phyloP scores from a whole-genome alignment of 257 asterid species.

The Voacanga thouarsii region DNA sequence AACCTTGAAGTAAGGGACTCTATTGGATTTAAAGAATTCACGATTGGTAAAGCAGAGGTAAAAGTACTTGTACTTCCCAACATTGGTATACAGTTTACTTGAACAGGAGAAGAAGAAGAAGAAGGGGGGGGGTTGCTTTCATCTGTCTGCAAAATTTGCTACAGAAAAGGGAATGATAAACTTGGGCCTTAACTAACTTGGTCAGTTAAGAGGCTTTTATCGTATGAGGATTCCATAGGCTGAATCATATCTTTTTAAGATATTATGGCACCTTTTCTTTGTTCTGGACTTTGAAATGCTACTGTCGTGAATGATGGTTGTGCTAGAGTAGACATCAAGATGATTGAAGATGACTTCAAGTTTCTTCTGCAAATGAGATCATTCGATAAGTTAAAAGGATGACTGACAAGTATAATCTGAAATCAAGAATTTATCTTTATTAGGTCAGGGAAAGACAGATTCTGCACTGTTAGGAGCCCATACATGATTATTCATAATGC shows the following conservation, averaged over 20 bases:
- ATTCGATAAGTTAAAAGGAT: background rate
- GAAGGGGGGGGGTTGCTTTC: too few relatives aligned
- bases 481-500: background rate
- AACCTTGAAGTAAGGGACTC: slow-evolving; percentile 81
- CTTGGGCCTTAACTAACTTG: background rate
- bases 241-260: background rate
- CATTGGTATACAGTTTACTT: background rate
- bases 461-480: background rate
- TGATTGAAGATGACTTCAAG: background rate
- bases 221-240: background rate
- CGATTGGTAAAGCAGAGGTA: slow-evolving; percentile 87
- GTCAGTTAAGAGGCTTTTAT: background rate
- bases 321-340: background rate
- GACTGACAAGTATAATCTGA: background rate
- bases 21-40: slow-evolving; percentile 77
- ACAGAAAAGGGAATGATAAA: too few relatives aligned
- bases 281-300: background rate
- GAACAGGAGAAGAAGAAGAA: background rate
- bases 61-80: background rate
- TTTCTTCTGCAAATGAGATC: background rate
- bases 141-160: background rate
- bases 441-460: too few relatives aligned
- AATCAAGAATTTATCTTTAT: background rate
- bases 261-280: background rate
- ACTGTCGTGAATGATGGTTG: background rate